Evolutionary conservation across 345 rosid species (phyloP).

Genomic region (Excoecaria cochinchinensis): DNA sequence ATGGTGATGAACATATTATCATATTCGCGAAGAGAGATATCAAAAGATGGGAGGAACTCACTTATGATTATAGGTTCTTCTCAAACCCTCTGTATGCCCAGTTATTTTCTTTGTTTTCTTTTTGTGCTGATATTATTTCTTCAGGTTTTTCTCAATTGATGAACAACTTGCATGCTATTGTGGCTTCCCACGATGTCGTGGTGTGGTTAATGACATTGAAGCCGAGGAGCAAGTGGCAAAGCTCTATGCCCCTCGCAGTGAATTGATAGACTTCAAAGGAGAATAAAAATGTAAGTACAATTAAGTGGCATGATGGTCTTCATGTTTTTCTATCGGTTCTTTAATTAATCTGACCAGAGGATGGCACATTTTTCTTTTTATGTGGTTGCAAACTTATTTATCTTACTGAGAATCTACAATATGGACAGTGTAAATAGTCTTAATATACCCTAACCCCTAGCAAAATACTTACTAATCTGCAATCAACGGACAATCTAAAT

Average conservation of each 20-base stretch:
- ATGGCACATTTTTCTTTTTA: not conserved
- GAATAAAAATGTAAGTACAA: constrained; percentile 28
- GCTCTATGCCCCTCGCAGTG: constrained; percentile 55
- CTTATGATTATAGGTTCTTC: constrained; percentile 87
- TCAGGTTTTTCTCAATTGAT: constrained; percentile 86
- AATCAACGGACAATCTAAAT: too few species aligned
- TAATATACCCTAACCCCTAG: too few species aligned
- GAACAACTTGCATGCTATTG: constrained; percentile 82
- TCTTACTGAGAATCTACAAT: not conserved
- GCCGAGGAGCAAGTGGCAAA: constrained; percentile 74
- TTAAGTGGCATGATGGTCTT: not conserved
- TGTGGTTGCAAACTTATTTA: not conserved
- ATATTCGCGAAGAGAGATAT: constrained; percentile 93
- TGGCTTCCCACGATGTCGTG: constrained; percentile 82
- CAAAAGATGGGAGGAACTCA: constrained; percentile 85
- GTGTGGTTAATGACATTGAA: constrained; percentile 86
- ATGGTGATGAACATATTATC: constrained; percentile 82
- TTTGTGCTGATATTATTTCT: constrained; percentile 20
- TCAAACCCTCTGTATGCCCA: not conserved
- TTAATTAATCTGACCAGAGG: not conserved
- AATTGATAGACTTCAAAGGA: constrained; percentile 63
- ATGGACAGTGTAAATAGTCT: not conserved
- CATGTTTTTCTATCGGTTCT: not conserved
- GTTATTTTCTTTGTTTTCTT: constrained; percentile 6
- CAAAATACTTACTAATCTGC: too few species aligned